phyloP scores from a whole-genome alignment of 208 protist genomes.

The Wallacemonas sp. region DNA sequence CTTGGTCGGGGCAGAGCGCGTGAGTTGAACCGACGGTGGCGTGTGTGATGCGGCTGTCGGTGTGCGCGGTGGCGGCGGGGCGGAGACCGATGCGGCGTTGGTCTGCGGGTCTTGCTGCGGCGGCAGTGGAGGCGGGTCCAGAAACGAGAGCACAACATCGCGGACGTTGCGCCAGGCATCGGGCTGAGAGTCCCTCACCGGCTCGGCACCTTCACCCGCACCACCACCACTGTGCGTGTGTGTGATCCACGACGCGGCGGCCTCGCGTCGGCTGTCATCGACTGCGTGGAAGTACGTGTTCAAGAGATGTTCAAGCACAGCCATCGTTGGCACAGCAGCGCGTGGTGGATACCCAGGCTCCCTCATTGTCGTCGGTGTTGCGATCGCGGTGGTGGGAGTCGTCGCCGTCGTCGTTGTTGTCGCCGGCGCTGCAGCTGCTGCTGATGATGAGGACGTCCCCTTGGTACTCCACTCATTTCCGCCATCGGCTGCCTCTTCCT shows the following conservation, averaged over 20 bases:
- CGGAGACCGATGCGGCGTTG: not conserved
- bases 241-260: slow-evolving; percentile 1
- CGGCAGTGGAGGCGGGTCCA: slow-evolving; percentile 5
- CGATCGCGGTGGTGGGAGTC: not conserved
- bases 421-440: too few relatives aligned
- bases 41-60: not conserved
- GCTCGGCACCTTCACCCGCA: not conserved
- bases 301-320: slow-evolving; percentile 27
- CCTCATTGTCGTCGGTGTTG: too few relatives aligned
- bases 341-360: not conserved
- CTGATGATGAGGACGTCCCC: too few relatives aligned
- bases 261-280: not conserved
- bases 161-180: slow-evolving; percentile 3
- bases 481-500: slow-evolving; percentile 16
- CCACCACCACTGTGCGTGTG: too few relatives aligned
- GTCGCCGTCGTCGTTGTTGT: too few relatives aligned
- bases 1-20: too few relatives aligned
- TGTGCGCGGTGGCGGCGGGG: not conserved
- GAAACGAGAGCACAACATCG: slow-evolving; percentile 2
- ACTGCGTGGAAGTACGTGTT: slow-evolving; percentile 26
- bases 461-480: too few relatives aligned
- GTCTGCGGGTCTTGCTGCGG: too few relatives aligned
- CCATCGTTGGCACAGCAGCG: slow-evolving; percentile 17
- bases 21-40: too few relatives aligned
- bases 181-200: not conserved